phyloP scores from a whole-genome alignment of 148 eudicot species.

The Rhododendron kiyosumense region DNA sequence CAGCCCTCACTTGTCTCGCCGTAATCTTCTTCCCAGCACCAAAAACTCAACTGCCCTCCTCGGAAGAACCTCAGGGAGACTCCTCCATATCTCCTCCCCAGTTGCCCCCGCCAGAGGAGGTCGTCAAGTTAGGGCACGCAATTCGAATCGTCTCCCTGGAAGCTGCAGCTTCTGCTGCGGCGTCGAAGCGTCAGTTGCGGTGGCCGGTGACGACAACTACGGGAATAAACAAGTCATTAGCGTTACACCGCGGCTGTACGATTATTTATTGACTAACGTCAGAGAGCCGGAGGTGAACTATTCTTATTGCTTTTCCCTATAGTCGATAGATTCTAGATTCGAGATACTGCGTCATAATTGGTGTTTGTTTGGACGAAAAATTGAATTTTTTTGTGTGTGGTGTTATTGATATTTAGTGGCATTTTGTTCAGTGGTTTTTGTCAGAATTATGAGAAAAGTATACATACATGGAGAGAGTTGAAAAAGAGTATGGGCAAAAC shows the following conservation, averaged over 20 bases:
- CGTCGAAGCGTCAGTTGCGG: conserved; percentile 29
- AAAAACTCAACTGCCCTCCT: neutral
- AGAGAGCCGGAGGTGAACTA: conserved; percentile 62
- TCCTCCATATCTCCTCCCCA: conserved; percentile 4
- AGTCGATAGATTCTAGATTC: no score
- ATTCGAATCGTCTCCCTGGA: conserved; percentile 1
- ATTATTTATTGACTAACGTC: conserved; percentile 63
- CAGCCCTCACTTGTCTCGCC: conserved; percentile 1
- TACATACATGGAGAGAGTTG: neutral
- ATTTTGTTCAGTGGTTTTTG: neutral
- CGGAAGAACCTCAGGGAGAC: neutral
- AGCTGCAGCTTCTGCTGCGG: conserved; percentile 21
- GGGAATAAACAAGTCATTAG: conserved; percentile 75
- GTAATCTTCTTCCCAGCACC: neutral
- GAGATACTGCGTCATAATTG: no score
- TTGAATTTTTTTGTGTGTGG: no score
- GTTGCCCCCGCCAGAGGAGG: neutral
- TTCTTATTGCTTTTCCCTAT: neutral
- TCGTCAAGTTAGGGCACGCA: conserved; percentile 5
- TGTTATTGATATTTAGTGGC: neutral
- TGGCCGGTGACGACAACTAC: conserved; percentile 44
- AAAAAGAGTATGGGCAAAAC: neutral
- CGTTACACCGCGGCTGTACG: conserved; percentile 68
- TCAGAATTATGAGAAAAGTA: neutral
- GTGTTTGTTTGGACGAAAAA: no score